A percentile compares a stretch with the other conserved stretches of the same genome.
Conservation (phyloP, 768 basidiomycete genomes). For the Leccinum obscurum region DNA sequence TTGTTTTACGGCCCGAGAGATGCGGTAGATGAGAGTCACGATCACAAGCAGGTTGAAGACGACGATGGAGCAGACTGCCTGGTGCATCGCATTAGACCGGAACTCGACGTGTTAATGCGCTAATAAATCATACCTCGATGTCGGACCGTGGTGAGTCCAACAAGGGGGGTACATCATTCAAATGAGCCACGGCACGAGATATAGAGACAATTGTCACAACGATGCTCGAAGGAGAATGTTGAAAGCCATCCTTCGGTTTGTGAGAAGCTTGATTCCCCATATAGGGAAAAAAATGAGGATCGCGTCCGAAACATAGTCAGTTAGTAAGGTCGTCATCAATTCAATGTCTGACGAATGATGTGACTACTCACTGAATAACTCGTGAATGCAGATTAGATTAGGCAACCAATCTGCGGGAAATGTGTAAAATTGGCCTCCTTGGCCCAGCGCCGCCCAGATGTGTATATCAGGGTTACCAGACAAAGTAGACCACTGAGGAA, state of each 20-base stretch:
- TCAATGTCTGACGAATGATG: background rate
- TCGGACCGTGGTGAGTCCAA: constrained; percentile 10
- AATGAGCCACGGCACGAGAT: constrained; percentile 16
- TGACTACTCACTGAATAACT: background rate
- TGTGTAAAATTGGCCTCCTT: background rate
- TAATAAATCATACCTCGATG: constrained; percentile 12
- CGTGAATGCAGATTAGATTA: background rate
- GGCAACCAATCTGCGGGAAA: background rate
- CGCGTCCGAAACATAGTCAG: constrained; percentile 22
- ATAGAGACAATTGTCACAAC: constrained; percentile 10
- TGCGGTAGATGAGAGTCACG: constrained; percentile 16
- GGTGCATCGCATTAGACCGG: background rate
- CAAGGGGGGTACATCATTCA: constrained; percentile 2
- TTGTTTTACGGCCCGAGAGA: background rate
- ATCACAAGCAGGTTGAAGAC: constrained; percentile 23
- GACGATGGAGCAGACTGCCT: constrained; percentile 18
- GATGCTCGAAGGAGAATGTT: constrained; percentile 13
- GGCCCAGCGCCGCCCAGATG: background rate
- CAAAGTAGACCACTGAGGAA: constrained; percentile 7
- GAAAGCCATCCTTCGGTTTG: constrained; percentile 14
- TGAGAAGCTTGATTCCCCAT: constrained; percentile 13
- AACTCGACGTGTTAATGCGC: background rate
- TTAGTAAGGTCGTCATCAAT: constrained; percentile 8
- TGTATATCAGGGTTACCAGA: constrained; percentile 5
- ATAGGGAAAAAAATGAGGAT: constrained; percentile 14